Conservation (phyloP, 495 filamentous ascomycete species). For the Hypoxylon cercidicola region DNA sequence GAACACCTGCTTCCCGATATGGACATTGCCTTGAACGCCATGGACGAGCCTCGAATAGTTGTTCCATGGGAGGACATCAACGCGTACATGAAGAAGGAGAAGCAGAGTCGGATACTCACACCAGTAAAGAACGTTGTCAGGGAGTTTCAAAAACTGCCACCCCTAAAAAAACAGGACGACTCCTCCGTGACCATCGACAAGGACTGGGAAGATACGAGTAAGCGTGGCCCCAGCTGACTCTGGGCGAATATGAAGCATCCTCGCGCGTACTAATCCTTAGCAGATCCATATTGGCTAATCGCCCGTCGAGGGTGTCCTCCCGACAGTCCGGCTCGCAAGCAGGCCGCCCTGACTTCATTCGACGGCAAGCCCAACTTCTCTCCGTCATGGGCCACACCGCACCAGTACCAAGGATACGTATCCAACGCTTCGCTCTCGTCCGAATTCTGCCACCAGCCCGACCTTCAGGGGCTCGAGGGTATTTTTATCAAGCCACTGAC, state of each 20-base stretch:
- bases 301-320: slow-evolving; percentile 70
- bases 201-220: slow-evolving; percentile 58
- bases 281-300: slow-evolving; percentile 70
- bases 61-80: slow-evolving; percentile 74
- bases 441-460: slow-evolving; percentile 71
- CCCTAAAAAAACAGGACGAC: slow-evolving; percentile 42
- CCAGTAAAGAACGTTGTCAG: slow-evolving; percentile 45
- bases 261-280: slow-evolving; percentile 28
- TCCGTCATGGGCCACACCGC: slow-evolving; percentile 45
- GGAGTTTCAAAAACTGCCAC: slow-evolving; percentile 48
- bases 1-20: slow-evolving; percentile 73
- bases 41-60: slow-evolving; percentile 75
- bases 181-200: slow-evolving; percentile 40
- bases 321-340: slow-evolving; percentile 64
- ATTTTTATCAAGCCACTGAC: slow-evolving; percentile 72
- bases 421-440: slow-evolving; percentile 72
- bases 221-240: slow-evolving; percentile 21
- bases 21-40: slow-evolving; percentile 74
- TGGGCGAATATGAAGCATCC: slow-evolving; percentile 39
- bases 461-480: slow-evolving; percentile 68
- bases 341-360: slow-evolving; percentile 53
- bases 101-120: slow-evolving; percentile 56
- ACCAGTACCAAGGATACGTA: slow-evolving; percentile 67
- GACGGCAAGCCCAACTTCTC: slow-evolving; percentile 56
- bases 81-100: slow-evolving; percentile 64